A percentile compares a stretch with the other conserved stretches of the same genome.
These are phyloP conservation scores for Teratosphaeria epicoccoides DNA, from an alignment of 2,329 filamentous ascomycete species.

Conservation along the genomic window DNA sequence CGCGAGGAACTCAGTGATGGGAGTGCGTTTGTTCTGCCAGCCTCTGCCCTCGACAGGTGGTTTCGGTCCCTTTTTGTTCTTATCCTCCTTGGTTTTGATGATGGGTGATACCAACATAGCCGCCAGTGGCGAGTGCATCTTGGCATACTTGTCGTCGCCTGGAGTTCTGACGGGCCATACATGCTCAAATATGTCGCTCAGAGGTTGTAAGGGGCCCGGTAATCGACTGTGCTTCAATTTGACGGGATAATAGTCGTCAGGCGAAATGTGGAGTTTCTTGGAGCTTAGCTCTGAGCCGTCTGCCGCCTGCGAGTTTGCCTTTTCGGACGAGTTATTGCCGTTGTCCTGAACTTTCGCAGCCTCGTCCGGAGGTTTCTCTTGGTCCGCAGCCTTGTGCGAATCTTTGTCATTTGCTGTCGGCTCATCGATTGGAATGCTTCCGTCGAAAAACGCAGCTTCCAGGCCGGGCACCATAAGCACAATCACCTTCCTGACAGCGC, in stretches of 20 bases:
- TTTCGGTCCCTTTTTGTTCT: constrained; percentile 48
- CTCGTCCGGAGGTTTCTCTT: background rate
- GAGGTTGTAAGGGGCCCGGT: constrained; percentile 41
- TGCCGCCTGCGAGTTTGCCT: constrained; percentile 6
- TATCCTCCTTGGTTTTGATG: constrained; percentile 59
- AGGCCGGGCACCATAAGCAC: constrained; percentile 85
- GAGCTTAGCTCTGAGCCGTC: background rate
- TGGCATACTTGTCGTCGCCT: constrained; percentile 69
- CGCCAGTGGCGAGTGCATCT: constrained; percentile 76
- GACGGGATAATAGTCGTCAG: constrained; percentile 41
- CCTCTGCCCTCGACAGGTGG: constrained; percentile 52
- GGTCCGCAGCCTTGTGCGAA: background rate
- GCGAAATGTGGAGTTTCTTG: constrained; percentile 27
- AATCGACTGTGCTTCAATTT: constrained; percentile 32
- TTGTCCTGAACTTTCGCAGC: background rate
- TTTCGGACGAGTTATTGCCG: background rate
- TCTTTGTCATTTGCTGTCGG: background rate
- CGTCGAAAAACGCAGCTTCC: constrained; percentile 80
- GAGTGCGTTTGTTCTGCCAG: constrained; percentile 65
- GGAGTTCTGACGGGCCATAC: constrained; percentile 83
- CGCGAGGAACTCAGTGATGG: constrained; percentile 70
- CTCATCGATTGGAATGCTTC: constrained; percentile 31
- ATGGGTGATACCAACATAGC: constrained; percentile 69
- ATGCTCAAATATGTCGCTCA: constrained; percentile 74
- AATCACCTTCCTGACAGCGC: constrained; percentile 61